Evolutionary conservation across 2,329 filamentous ascomycete genomes (phyloP).

Genomic region (Akanthomyces dipterigenus): DNA sequence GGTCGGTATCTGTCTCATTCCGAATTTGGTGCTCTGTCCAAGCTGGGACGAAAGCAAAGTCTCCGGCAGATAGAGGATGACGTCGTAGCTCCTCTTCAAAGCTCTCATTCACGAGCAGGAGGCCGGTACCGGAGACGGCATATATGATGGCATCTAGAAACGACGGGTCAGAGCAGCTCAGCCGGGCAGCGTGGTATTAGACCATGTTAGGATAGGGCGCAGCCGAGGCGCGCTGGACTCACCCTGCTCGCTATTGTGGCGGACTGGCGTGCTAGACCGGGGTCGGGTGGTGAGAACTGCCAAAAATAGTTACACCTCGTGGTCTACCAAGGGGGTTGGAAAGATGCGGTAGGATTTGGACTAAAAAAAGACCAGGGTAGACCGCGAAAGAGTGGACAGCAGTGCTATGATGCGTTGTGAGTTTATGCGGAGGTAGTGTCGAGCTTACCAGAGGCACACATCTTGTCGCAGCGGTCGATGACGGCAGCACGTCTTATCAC

Average conservation of each 20-base stretch:
- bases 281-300: slow-evolving; percentile 58
- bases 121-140: slow-evolving; percentile 53
- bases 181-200: not conserved
- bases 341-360: slow-evolving; percentile 10
- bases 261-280: slow-evolving; percentile 53
- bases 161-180: slow-evolving; percentile 8
- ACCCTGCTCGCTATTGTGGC: slow-evolving; percentile 66
- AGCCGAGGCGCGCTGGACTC: slow-evolving; percentile 17
- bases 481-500: slow-evolving; percentile 46
- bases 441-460: slow-evolving; percentile 58
- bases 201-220: not conserved
- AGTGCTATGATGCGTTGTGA: not conserved
- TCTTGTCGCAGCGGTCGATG: slow-evolving; percentile 54
- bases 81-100: slow-evolving; percentile 45
- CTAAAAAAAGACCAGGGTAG: slow-evolving; percentile 1
- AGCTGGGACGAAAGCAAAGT: slow-evolving; percentile 64
- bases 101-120: slow-evolving; percentile 51
- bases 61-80: slow-evolving; percentile 53
- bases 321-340: not conserved
- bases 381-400: not conserved
- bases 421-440: not conserved
- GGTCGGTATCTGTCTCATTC: slow-evolving; percentile 55
- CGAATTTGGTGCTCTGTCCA: slow-evolving; percentile 65
- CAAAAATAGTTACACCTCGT: slow-evolving; percentile 19
- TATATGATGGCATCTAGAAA: slow-evolving; percentile 60